Evolutionary conservation across 2,329 filamentous ascomycete species (phyloP), one percentile per base, ranked within the genome.

Genomic region (Albophoma yamanashiensis): DNA sequence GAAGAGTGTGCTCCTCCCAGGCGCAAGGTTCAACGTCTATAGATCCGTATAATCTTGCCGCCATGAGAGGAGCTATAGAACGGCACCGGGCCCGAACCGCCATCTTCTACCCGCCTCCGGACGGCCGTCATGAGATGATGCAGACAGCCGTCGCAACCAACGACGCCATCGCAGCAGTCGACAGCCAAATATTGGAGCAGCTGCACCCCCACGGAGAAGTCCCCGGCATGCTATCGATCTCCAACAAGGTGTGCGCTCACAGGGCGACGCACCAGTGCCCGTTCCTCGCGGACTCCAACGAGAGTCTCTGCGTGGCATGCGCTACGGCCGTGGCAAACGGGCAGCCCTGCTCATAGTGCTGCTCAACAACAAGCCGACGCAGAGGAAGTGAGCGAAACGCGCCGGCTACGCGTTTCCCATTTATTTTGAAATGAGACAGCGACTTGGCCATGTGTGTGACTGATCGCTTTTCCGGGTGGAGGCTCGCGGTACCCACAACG

Each of bases 241-340:
- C 69, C 9, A 71, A 71, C 65, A 70, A 69, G 58, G 65, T 59
- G 53, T 71, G 69, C 57, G 67, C 67, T 20, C 69, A 71, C 53
- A 58, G 62, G 14, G 43, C 60, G 22, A 67, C 66, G 14, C 69
- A 71, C 52, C 45, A 63, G 17, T 71, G 69, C 57, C 66, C 67
- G 4, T 67, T 64, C 50, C 62, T 71, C 17, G 65, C 67, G 11
- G 69, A 71, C 60, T 70, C 68, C 55, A 69, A 68, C 43, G 61
- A 62, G 14, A 61, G 56, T 6, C 62, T 71, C 12, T 71, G 69
- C 61, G 59, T 58, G 20, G 62, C 64, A 20, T 71, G 69, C 58
- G 61, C 68, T 20, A 38, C 60, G 39, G 66, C 67, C 27, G 63
- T 59, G 25, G 58, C 67, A 22, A 67, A 63, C 40, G 67, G 68